These are phyloP conservation scores for Phlyctochytrium bullatum DNA, from an alignment of 192 early-diverging fungal species.

Conservation along the genomic window DNA sequence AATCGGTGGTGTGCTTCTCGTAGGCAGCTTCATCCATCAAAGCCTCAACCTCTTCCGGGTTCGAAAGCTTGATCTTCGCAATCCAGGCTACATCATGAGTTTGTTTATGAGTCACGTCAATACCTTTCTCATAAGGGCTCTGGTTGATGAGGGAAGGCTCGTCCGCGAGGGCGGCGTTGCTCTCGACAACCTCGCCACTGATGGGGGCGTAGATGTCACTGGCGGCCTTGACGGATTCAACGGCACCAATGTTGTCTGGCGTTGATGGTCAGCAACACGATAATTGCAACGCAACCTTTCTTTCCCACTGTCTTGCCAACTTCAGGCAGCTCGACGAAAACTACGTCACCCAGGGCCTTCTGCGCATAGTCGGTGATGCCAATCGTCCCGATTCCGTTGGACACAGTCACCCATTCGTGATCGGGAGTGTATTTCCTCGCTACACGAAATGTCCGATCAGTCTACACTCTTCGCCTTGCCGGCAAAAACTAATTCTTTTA, in stretches of 20 bases:
- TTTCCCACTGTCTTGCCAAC: conserved; percentile 61
- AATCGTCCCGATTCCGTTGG: conserved; percentile 73
- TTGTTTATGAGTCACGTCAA: not conserved
- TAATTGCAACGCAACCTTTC: conserved; percentile 44
- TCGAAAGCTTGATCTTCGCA: conserved; percentile 81
- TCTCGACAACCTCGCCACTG: conserved; percentile 75
- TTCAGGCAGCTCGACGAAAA: conserved; percentile 85
- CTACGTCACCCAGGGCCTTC: conserved; percentile 88
- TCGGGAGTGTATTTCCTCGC: conserved; percentile 72
- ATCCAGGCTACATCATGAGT: conserved; percentile 72
- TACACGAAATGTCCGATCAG: no score
- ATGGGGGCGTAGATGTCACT: conserved; percentile 88
- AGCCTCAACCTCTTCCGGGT: conserved; percentile 62
- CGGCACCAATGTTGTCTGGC: conserved; percentile 67
- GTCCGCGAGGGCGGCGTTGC: conserved; percentile 63
- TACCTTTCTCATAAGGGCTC: conserved; percentile 70
- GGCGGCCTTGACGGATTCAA: conserved; percentile 95
- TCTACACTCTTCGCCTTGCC: no score
- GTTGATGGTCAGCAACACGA: not conserved
- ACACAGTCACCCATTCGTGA: conserved; percentile 88
- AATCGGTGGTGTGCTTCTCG: conserved; percentile 36
- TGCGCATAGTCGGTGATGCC: conserved; percentile 94
- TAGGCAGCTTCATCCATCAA: conserved; percentile 75
- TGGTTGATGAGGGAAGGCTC: conserved; percentile 80
- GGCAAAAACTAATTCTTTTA: no score